phyloP scores from a whole-genome alignment of 2,329 filamentous ascomycete genomes.

The Aspergillus neotritici region DNA sequence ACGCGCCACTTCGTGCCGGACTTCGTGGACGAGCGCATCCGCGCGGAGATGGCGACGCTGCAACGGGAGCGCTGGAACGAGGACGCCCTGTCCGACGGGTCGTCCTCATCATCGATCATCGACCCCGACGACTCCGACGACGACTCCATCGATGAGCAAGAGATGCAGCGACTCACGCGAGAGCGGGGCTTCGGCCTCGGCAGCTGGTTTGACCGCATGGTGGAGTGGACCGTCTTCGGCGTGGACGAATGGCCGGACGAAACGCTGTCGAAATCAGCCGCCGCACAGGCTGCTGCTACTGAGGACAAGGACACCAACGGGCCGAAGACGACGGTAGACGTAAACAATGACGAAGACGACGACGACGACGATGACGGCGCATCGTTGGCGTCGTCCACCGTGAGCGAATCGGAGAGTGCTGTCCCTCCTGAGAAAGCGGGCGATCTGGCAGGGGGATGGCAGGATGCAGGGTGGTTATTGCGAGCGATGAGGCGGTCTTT shows the following conservation, averaged over 20 bases:
- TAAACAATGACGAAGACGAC: neutral
- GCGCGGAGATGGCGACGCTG: slow-evolving; percentile 35
- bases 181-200: slow-evolving; percentile 53
- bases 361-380: neutral
- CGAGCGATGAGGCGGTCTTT: slow-evolving; percentile 44
- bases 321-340: neutral
- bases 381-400: slow-evolving; percentile 20
- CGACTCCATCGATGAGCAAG: slow-evolving; percentile 46
- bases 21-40: slow-evolving; percentile 45
- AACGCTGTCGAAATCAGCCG: slow-evolving; percentile 2
- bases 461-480: slow-evolving; percentile 55
- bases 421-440: slow-evolving; percentile 31
- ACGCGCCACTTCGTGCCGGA: slow-evolving; percentile 36
- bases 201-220: slow-evolving; percentile 52
- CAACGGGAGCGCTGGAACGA: slow-evolving; percentile 16
- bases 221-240: slow-evolving; percentile 54
- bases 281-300: neutral
- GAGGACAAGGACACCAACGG: too few species aligned
- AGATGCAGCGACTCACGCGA: slow-evolving; percentile 48
- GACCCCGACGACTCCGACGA: slow-evolving; percentile 15
- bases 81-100: slow-evolving; percentile 13
- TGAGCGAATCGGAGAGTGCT: slow-evolving; percentile 23
- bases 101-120: slow-evolving; percentile 7
- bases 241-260: slow-evolving; percentile 41
- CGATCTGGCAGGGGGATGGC: slow-evolving; percentile 46